Percentiles rank a stretch among this genome's conserved stretches.
Evolutionary conservation across 306 rosid species (phyloP).

Genomic region (Lagenaria siceraria): DNA sequence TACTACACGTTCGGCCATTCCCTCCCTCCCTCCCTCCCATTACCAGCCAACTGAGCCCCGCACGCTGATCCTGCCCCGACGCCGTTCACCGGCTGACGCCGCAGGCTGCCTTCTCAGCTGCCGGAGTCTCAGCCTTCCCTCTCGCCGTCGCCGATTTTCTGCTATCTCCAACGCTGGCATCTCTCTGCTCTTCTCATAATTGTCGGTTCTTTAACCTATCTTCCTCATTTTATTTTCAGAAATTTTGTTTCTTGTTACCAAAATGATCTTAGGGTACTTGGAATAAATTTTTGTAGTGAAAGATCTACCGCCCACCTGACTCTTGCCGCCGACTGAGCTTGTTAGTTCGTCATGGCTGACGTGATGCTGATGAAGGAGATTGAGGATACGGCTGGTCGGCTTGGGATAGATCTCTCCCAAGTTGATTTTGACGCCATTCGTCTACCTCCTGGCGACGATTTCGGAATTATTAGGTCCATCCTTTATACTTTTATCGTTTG

Average conservation of each 20-base stretch:
- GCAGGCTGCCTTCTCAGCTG: neutral
- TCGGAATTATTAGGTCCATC: slow-evolving; percentile 47
- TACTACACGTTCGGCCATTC: too few relatives aligned
- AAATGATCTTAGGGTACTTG: neutral
- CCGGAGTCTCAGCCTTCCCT: neutral
- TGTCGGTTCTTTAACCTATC: neutral
- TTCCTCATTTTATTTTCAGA: neutral
- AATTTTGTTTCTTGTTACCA: neutral
- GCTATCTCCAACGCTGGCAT: neutral
- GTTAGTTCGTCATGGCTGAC: slow-evolving; percentile 42
- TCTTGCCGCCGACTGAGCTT: neutral
- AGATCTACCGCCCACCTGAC: neutral
- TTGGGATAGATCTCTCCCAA: slow-evolving; percentile 48
- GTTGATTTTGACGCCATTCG: slow-evolving; percentile 51
- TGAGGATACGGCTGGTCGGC: slow-evolving; percentile 48
- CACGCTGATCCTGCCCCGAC: too few relatives aligned
- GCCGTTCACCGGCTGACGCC: too few relatives aligned
- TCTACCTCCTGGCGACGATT: slow-evolving; percentile 44
- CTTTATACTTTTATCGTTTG: neutral
- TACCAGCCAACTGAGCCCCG: too few relatives aligned
- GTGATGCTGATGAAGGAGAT: slow-evolving; percentile 46
- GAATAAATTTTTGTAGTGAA: neutral
- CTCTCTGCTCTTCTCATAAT: neutral
- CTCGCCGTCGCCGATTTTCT: neutral
- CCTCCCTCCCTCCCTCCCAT: too few relatives aligned